phyloP scores from a whole-genome alignment of 2,329 filamentous ascomycete genomes.

The Berkeleyomyces basicola region DNA sequence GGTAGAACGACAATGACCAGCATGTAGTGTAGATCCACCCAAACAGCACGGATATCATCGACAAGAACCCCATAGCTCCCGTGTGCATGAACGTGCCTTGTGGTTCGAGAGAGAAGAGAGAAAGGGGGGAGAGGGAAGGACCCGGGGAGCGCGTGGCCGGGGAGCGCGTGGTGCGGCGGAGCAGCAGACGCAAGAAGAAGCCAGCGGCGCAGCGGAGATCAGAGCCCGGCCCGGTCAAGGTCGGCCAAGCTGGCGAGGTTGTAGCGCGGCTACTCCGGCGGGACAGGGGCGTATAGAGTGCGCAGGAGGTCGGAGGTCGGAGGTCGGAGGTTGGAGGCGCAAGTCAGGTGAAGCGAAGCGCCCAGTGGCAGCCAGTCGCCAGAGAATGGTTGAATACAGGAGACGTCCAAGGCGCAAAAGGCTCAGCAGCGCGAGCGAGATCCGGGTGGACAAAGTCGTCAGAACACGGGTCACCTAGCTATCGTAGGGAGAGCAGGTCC shows the following conservation, averaged over 20 bases:
- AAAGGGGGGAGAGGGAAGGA: not conserved
- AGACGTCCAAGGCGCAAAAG: no score
- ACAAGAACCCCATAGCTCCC: slow-evolving; percentile 24
- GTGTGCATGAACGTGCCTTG: not conserved
- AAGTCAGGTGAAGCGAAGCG: not conserved
- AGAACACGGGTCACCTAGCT: no score
- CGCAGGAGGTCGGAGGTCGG: not conserved
- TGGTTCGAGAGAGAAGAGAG: no score
- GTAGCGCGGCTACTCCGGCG: not conserved
- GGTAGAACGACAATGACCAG: slow-evolving; percentile 88
- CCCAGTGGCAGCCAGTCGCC: not conserved
- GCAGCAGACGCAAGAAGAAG: no score
- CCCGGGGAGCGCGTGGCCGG: not conserved
- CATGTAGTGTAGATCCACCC: slow-evolving; percentile 61
- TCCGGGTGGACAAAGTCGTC: no score
- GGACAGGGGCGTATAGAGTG: not conserved
- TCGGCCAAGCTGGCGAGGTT: not conserved
- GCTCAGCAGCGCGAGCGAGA: no score
- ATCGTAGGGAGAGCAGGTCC: not conserved
- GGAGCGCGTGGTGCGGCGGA: not conserved
- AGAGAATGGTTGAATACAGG: no score
- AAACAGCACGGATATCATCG: slow-evolving; percentile 38
- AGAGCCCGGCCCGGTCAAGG: no score
- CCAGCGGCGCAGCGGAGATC: no score
- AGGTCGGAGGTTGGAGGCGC: not conserved